Percentiles rank a stretch among this genome's conserved stretches.
Conservation (phyloP, 192 early-diverging fungal genomes). For the Gigaspora rosea region DNA sequence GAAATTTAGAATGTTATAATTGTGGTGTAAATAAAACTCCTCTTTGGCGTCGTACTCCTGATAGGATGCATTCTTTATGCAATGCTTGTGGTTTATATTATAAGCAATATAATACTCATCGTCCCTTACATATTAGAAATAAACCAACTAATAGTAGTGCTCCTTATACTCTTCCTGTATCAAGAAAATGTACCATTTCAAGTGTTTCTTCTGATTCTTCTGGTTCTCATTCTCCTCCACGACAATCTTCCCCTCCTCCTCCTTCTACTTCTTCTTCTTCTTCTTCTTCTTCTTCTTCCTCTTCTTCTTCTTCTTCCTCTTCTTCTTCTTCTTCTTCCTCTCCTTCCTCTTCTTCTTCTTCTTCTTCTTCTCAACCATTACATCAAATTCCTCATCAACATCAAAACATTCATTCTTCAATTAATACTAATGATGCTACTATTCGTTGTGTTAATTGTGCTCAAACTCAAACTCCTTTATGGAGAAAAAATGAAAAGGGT, state of each 20-base stretch:
- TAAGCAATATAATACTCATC: constrained; percentile 62
- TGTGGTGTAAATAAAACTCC: constrained; percentile 77
- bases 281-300: background rate
- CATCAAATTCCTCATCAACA: constrained; percentile 33
- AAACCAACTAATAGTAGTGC: constrained; percentile 44
- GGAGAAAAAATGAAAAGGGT: constrained; percentile 74
- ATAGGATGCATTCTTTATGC: constrained; percentile 75
- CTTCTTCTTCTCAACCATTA: constrained; percentile 17
- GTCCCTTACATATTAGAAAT: constrained; percentile 59
- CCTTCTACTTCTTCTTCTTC: background rate
- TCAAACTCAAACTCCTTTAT: constrained; percentile 75
- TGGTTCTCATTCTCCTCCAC: background rate
- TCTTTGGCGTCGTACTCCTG: constrained; percentile 78
- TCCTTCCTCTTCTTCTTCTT: constrained; percentile 4
- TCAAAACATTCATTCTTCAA: constrained; percentile 23
- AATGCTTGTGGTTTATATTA: constrained; percentile 80
- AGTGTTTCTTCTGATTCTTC: background rate
- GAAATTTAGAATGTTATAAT: constrained; percentile 69
- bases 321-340: background rate
- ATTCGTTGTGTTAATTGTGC: constrained; percentile 65
- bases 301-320: background rate
- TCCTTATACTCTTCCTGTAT: constrained; percentile 41
- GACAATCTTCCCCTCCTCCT: background rate
- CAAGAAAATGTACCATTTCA: constrained; percentile 15
- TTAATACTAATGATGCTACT: constrained; percentile 7